Evolutionary conservation across 768 basidiomycete genomes (phyloP).

Genomic region (Psilocybe cyanescens): DNA sequence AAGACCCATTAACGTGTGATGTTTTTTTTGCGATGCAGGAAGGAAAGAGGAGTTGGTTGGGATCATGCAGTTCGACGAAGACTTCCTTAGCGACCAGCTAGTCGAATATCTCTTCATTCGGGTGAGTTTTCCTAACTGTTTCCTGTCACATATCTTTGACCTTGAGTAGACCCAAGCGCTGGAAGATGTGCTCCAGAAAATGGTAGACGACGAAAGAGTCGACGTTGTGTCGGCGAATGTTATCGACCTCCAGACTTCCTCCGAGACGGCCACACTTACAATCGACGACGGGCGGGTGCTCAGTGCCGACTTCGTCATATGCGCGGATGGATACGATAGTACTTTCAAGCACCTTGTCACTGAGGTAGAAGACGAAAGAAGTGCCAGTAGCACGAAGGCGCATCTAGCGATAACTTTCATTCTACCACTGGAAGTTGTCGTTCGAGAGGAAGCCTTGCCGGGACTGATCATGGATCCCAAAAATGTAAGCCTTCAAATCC

Average conservation of each 20-base stretch:
- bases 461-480: not conserved
- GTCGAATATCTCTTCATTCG: slow-evolving; percentile 45
- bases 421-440: not conserved
- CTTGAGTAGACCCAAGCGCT: not conserved
- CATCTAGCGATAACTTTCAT: not conserved
- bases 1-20: not conserved
- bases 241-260: not conserved
- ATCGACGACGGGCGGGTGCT: not conserved
- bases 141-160: not conserved
- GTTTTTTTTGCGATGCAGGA: slow-evolving; percentile 29
- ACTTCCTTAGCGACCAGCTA: slow-evolving; percentile 26
- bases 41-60: slow-evolving; percentile 47
- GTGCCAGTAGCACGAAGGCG: not conserved
- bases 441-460: not conserved
- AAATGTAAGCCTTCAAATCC: not conserved
- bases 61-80: slow-evolving; percentile 41
- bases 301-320: not conserved
- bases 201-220: not conserved
- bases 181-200: not conserved
- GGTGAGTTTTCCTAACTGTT: slow-evolving; percentile 26
- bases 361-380: not conserved
- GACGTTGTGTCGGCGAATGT: not conserved
- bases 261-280: not conserved
- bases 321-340: not conserved
- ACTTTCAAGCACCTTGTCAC: not conserved